A percentile compares a stretch with the other conserved stretches of the same genome.
phyloP scores from a whole-genome alignment of 129 eudicot genomes.

The Logfia minima region DNA sequence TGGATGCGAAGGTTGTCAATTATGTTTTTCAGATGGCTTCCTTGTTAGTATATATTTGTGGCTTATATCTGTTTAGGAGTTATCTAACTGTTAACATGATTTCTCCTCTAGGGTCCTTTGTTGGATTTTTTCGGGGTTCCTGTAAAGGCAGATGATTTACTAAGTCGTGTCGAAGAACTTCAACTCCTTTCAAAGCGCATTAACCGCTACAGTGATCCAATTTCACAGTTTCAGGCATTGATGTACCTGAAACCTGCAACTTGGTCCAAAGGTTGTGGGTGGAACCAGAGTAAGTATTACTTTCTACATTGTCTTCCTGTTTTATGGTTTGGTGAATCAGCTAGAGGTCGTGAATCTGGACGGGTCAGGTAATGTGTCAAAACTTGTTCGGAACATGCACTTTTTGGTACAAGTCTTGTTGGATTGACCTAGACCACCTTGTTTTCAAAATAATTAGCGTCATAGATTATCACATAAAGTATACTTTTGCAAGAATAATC shows the following conservation, averaged over 20 bases:
- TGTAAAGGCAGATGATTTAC: constrained; percentile 88
- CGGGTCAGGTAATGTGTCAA: not conserved
- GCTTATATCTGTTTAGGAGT: constrained; percentile 24
- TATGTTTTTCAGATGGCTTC: constrained; percentile 8
- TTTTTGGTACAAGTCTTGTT: not conserved
- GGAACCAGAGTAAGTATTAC: constrained; percentile 88
- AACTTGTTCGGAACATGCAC: not conserved
- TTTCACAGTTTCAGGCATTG: constrained; percentile 85
- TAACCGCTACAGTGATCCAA: constrained; percentile 71
- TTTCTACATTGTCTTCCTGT: constrained; percentile 3
- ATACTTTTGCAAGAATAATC: not conserved
- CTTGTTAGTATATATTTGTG: not conserved
- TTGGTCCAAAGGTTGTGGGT: constrained; percentile 99
- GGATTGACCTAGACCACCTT: not conserved
- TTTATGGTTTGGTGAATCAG: not conserved
- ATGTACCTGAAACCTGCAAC: constrained; percentile 93
- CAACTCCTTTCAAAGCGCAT: constrained; percentile 91
- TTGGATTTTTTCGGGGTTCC: constrained; percentile 93
- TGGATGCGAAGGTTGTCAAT: constrained; percentile 70
- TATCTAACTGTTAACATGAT: constrained; percentile 24
- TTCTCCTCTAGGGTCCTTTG: constrained; percentile 64
- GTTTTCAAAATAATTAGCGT: not conserved
- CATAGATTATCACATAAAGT: not conserved
- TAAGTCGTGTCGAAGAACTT: constrained; percentile 85
- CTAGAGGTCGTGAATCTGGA: not conserved